phyloP scores from a whole-genome alignment of 148 eudicot species.

The Talinum fruticosum region DNA sequence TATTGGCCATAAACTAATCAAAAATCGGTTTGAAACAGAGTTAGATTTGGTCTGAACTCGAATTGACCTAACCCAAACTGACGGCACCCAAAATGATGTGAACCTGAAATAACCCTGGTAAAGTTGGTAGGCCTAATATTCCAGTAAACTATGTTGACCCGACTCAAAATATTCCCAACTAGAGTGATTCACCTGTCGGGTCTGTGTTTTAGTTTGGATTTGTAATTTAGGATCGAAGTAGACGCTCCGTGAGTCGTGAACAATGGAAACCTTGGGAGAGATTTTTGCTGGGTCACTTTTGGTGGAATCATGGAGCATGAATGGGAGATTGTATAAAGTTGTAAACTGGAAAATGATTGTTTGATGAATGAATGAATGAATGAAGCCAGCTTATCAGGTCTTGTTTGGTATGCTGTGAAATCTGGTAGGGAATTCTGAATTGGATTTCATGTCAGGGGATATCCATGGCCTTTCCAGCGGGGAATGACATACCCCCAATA shows the following conservation, averaged over 20 bases:
- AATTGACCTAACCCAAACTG: no score
- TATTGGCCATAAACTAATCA: no score
- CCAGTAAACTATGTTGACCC: not conserved
- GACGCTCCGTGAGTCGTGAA: not conserved
- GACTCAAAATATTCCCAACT: not conserved
- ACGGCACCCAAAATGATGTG: no score
- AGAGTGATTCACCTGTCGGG: not conserved
- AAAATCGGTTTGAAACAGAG: no score
- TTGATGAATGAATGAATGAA: not conserved
- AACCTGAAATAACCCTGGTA: no score
- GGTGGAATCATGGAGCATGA: not conserved
- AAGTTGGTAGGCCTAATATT: no score
- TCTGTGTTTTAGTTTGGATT: not conserved
- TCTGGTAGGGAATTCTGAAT: not conserved
- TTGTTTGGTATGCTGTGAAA: not conserved
- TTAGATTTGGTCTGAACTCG: no score
- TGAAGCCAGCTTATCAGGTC: not conserved
- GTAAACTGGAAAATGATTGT: not conserved
- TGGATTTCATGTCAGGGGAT: constrained; percentile 6
- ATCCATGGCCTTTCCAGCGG: not conserved
- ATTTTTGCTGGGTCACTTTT: not conserved
- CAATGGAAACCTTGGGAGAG: not conserved
- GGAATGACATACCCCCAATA: not conserved
- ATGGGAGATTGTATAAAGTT: not conserved
- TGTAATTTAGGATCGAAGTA: not conserved